A percentile compares a stretch with the other conserved stretches of the same genome.
phyloP scores from a whole-genome alignment of 2,329 filamentous ascomycete genomes.

The Aspergillus spinulosporus region DNA sequence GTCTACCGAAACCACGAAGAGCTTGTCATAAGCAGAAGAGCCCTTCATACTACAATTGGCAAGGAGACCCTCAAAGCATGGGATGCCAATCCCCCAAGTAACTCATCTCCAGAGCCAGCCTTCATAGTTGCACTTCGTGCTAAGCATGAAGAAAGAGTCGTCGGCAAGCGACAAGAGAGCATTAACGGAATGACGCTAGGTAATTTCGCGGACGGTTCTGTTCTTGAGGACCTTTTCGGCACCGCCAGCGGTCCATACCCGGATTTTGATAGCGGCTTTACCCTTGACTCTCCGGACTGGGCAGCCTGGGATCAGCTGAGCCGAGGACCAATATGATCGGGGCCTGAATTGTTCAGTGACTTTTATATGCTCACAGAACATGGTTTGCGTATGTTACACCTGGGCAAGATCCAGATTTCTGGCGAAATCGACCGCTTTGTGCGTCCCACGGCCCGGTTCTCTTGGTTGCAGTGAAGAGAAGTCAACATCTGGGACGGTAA shows the following conservation, averaged over 20 bases:
- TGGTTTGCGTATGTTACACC: too few species aligned
- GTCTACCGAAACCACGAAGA: conserved; percentile 46
- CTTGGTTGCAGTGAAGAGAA: too few species aligned
- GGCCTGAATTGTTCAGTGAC: neutral
- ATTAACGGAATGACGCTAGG: neutral
- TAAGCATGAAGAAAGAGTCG: neutral
- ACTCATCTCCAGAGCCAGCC: neutral
- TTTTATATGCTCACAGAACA: too few species aligned
- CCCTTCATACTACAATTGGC: conserved; percentile 2
- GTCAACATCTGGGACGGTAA: too few species aligned
- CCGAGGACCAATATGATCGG: neutral
- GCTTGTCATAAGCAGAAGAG: conserved; percentile 30
- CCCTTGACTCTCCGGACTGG: neutral
- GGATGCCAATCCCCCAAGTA: neutral
- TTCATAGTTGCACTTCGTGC: neutral
- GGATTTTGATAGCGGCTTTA: neutral
- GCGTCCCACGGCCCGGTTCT: too few species aligned
- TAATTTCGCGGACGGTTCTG: neutral
- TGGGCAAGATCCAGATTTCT: too few species aligned
- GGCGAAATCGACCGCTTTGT: too few species aligned
- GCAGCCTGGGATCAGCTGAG: neutral
- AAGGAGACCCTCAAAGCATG: neutral
- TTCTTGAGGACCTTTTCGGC: neutral
- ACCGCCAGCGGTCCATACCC: neutral
- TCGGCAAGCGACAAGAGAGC: neutral